phyloP scores from a whole-genome alignment of 805 yeast species.

The Lipomyces mesembrius region DNA sequence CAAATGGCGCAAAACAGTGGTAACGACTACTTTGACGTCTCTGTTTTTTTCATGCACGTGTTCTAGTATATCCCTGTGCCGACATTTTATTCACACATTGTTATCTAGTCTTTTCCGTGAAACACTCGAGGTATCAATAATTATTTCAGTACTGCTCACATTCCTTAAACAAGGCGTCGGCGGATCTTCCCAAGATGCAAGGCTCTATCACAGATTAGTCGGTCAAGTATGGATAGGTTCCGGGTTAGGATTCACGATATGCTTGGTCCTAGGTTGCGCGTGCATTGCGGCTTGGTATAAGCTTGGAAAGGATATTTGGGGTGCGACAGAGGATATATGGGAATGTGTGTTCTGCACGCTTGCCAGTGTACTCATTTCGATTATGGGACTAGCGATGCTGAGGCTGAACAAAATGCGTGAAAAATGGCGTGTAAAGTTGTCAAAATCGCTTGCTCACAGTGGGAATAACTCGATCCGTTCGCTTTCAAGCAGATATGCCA shows the following conservation, averaged over 20 bases:
- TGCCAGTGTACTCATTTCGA: constrained; percentile 84
- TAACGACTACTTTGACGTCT: constrained; percentile 53
- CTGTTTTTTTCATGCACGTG: constrained; percentile 40
- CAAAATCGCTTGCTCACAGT: constrained; percentile 67
- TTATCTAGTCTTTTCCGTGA: constrained; percentile 73
- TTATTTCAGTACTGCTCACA: constrained; percentile 88
- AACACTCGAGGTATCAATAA: constrained; percentile 87
- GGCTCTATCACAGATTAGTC: constrained; percentile 64
- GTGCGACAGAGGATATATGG: constrained; percentile 90
- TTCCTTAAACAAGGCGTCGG: constrained; percentile 90
- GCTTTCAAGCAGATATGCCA: constrained; percentile 72
- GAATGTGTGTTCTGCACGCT: constrained; percentile 93
- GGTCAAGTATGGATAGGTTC: constrained; percentile 90
- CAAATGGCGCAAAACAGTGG: not conserved
- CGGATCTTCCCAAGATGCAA: constrained; percentile 42
- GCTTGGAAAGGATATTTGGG: constrained; percentile 81
- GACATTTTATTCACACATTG: not conserved
- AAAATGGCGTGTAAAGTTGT: constrained; percentile 95
- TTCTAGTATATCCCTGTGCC: not conserved
- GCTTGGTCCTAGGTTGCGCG: constrained; percentile 86
- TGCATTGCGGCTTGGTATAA: constrained; percentile 93
- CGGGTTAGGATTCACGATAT: constrained; percentile 68
- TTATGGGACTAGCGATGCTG: constrained; percentile 96
- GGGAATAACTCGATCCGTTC: constrained; percentile 37
- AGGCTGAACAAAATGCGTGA: constrained; percentile 95